A percentile compares a stretch with the other conserved stretches of the same genome.
Conservation (phyloP, 2,329 filamentous ascomycete species). For the Fusarium nodosum region DNA sequence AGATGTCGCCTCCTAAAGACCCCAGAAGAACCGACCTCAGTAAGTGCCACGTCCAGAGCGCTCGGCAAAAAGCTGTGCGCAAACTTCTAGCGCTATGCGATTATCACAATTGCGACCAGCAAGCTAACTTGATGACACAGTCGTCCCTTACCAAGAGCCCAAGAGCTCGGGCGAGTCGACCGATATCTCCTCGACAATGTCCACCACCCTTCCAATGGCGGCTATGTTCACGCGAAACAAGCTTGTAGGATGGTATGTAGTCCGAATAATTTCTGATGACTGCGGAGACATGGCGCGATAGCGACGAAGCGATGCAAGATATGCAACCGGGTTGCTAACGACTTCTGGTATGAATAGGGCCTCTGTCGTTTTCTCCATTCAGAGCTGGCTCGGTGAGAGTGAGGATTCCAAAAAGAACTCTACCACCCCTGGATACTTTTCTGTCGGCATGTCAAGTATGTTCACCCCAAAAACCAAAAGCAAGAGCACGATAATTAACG, state of each 20-base stretch:
- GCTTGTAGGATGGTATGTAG: slow-evolving; percentile 74
- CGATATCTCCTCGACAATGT: slow-evolving; percentile 79
- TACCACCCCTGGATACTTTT: slow-evolving; percentile 77
- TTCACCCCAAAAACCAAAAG: slow-evolving; percentile 40
- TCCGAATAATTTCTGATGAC: not conserved
- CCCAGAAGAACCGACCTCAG: slow-evolving; percentile 61
- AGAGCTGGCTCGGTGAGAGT: slow-evolving; percentile 83
- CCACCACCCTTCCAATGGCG: slow-evolving; percentile 92
- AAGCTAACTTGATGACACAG: slow-evolving; percentile 61
- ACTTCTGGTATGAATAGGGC: slow-evolving; percentile 65
- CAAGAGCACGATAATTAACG: slow-evolving; percentile 19
- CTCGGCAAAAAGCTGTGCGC: not conserved
- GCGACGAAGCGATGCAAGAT: slow-evolving; percentile 5
- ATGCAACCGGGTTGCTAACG: slow-evolving; percentile 19
- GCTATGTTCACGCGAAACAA: slow-evolving; percentile 84
- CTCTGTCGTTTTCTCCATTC: slow-evolving; percentile 78
- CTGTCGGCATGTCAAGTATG: slow-evolving; percentile 83
- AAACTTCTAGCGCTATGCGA: slow-evolving; percentile 6
- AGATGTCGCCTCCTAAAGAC: slow-evolving; percentile 61
- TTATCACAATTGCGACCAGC: slow-evolving; percentile 16
- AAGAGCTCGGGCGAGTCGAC: slow-evolving; percentile 71
- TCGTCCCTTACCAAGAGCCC: slow-evolving; percentile 89
- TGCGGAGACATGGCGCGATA: slow-evolving; percentile 14
- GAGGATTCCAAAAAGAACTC: slow-evolving; percentile 73
- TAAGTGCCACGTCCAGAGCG: slow-evolving; percentile 45